phyloP scores from a whole-genome alignment of 148 eudicot genomes.

The Salicornia ramosissima region DNA sequence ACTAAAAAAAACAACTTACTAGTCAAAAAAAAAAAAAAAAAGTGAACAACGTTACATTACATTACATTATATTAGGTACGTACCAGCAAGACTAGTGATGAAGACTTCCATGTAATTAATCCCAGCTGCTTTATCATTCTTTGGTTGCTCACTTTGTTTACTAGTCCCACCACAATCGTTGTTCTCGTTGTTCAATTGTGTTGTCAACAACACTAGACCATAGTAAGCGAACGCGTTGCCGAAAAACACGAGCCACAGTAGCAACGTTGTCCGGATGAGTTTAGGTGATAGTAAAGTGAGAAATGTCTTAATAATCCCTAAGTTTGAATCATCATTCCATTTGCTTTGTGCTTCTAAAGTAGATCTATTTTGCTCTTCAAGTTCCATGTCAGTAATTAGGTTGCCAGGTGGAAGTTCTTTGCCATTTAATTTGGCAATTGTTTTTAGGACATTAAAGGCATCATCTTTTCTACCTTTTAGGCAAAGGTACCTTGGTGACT shows the following conservation, averaged over 20 bases:
- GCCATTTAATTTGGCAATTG: conserved; percentile 12
- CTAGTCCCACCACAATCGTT: conserved; percentile 38
- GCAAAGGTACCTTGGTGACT: conserved; percentile 23
- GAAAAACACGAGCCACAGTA: conserved; percentile 63
- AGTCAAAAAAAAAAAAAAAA: no score
- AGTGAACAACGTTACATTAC: no score
- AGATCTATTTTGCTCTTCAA: conserved; percentile 1
- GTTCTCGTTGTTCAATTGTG: conserved; percentile 51
- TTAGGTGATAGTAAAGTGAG: conserved; percentile 62
- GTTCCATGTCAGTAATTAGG: conserved; percentile 18
- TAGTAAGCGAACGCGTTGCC: conserved; percentile 79
- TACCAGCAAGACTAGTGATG: conserved; percentile 83
- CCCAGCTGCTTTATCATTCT: not conserved
- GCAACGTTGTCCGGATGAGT: conserved; percentile 47
- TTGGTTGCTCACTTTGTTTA: conserved; percentile 15
- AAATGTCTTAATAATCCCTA: no score
- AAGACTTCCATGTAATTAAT: conserved; percentile 51
- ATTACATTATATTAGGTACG: no score
- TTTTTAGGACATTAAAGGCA: conserved; percentile 8
- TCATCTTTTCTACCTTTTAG: conserved; percentile 21
- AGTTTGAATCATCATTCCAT: no score
- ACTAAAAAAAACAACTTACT: no score
- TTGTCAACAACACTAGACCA: conserved; percentile 73
- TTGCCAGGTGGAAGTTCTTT: conserved; percentile 15
- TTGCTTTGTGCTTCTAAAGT: no score